These are phyloP conservation scores for Dendrobium huoshanense DNA, from an alignment of 106 monocot genomes.

Conservation along the genomic window DNA sequence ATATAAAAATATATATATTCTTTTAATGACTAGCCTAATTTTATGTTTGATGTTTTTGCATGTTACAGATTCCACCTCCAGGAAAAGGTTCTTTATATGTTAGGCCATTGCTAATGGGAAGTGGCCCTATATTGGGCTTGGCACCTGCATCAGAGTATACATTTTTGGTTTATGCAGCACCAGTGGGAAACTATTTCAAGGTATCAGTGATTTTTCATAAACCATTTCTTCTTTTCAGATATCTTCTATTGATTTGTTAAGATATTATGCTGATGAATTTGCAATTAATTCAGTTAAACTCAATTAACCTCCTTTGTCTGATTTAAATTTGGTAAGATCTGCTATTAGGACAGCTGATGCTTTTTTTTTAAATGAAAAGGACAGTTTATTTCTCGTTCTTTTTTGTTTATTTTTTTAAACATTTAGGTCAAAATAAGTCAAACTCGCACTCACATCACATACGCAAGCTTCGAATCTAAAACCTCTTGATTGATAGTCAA, in stretches of 20 bases:
- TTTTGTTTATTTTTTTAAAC: too few relatives aligned
- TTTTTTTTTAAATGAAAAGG: too few relatives aligned
- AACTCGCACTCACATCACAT: too few relatives aligned
- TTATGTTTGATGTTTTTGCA: neutral
- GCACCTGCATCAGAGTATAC: constrained; percentile 52
- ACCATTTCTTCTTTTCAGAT: neutral
- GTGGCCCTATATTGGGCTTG: constrained; percentile 43
- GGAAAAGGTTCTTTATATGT: constrained; percentile 56
- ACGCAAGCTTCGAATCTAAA: too few relatives aligned
- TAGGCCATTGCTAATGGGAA: constrained; percentile 56
- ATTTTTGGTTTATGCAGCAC: constrained; percentile 44
- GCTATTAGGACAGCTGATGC: too few relatives aligned
- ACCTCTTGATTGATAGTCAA: too few relatives aligned
- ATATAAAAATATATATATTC: neutral
- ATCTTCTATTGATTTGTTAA: too few relatives aligned
- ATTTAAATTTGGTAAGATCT: too few relatives aligned
- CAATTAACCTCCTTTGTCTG: neutral
- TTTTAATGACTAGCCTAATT: neutral
- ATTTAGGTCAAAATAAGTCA: too few relatives aligned
- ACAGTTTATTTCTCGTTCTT: too few relatives aligned
- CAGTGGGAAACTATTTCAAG: constrained; percentile 67
- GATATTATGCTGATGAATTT: too few relatives aligned
- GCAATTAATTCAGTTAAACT: neutral
- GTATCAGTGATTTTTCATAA: neutral
- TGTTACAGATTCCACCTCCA: constrained; percentile 40